phyloP scores from a whole-genome alignment of 148 eudicot genomes.

The Fallopia convolvulus region DNA sequence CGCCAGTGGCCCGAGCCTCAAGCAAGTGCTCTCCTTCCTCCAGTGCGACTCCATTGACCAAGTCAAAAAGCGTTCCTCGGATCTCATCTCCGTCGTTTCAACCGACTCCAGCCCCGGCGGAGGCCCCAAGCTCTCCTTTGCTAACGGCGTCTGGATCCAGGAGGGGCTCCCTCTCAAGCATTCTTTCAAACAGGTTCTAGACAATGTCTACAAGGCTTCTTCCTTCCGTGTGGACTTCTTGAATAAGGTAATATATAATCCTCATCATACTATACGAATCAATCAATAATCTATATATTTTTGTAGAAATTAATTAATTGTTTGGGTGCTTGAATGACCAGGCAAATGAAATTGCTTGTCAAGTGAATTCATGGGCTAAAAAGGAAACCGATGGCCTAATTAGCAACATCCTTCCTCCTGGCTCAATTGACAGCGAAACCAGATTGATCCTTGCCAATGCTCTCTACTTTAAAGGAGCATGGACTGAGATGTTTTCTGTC shows the following conservation, averaged over 20 bases:
- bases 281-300: neutral
- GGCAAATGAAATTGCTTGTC: slow-evolving; percentile 48
- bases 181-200: slow-evolving; percentile 39
- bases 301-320: no score
- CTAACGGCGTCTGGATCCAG: slow-evolving; percentile 75
- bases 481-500: slow-evolving; percentile 48
- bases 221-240: slow-evolving; percentile 58
- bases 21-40: slow-evolving; percentile 48
- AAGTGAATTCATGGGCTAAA: slow-evolving; percentile 78
- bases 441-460: slow-evolving; percentile 76
- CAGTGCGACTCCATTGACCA: slow-evolving; percentile 40
- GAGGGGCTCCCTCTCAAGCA: slow-evolving; percentile 33
- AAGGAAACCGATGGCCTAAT: slow-evolving; percentile 70
- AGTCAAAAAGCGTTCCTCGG: slow-evolving; percentile 46
- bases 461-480: slow-evolving; percentile 73
- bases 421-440: slow-evolving; percentile 46
- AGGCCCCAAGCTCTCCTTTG: slow-evolving; percentile 55
- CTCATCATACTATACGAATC: no score
- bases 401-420: slow-evolving; percentile 58
- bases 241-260: slow-evolving; percentile 29
- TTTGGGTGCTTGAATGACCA: neutral
- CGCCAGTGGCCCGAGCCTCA: slow-evolving; percentile 45
- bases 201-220: slow-evolving; percentile 45
- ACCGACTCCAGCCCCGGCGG: slow-evolving; percentile 44
- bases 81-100: slow-evolving; percentile 44